These are phyloP conservation scores for Xylariomycetidae sp. DNA, from an alignment of 2,329 filamentous ascomycete species.

Conservation along the genomic window DNA sequence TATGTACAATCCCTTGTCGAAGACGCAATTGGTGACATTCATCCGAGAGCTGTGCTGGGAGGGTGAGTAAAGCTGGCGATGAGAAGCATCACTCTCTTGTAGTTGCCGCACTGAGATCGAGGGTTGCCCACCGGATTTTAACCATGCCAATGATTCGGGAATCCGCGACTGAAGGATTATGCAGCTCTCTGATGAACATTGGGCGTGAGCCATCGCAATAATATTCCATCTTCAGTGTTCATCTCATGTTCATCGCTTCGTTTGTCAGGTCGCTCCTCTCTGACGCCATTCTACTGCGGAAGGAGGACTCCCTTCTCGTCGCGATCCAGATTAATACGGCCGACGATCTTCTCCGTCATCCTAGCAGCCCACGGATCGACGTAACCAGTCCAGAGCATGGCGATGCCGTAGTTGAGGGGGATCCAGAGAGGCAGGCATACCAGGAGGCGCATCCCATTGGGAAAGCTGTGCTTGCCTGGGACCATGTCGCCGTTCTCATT, in stretches of 20 bases:
- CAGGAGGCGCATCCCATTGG: slow-evolving; percentile 31
- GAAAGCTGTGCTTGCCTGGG: slow-evolving; percentile 32
- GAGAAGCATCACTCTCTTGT: too few species aligned
- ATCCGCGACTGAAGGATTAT: too few species aligned
- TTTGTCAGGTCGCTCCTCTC: slow-evolving; percentile 2
- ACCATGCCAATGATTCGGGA: too few species aligned
- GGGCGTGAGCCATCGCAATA: too few species aligned
- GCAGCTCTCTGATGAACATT: too few species aligned
- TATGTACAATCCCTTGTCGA: too few species aligned
- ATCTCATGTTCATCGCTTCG: slow-evolving; percentile 6
- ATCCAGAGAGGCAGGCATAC: slow-evolving; percentile 41
- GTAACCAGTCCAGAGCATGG: slow-evolving; percentile 47
- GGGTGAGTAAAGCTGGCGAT: too few species aligned
- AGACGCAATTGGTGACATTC: too few species aligned
- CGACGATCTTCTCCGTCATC: slow-evolving; percentile 35
- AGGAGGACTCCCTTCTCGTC: slow-evolving; percentile 29
- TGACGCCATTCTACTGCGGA: slow-evolving; percentile 20
- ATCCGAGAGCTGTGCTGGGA: too few species aligned
- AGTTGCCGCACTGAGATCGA: too few species aligned
- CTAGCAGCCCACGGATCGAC: slow-evolving; percentile 48
- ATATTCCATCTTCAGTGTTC: too few species aligned
- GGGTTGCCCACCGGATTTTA: too few species aligned
- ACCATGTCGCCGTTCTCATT: slow-evolving; percentile 33
- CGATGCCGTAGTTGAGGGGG: slow-evolving; percentile 39
- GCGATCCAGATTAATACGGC: slow-evolving; percentile 23